Percentiles rank a stretch among this genome's conserved stretches.
phyloP scores from a whole-genome alignment of 306 rosid genomes.

The Mucuna pruriens region DNA sequence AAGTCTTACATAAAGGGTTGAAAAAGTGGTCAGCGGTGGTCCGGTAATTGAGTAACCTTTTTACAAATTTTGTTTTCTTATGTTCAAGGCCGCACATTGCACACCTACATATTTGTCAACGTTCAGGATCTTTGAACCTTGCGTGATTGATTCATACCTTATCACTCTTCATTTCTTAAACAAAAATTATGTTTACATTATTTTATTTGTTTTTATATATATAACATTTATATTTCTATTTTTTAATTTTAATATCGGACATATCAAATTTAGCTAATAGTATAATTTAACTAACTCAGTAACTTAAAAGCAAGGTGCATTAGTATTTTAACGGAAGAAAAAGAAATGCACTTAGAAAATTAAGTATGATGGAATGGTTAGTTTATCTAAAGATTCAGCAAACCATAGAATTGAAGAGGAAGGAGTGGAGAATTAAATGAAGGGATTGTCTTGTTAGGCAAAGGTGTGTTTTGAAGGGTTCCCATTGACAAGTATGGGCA shows the following conservation, averaged over 20 bases:
- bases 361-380: no score
- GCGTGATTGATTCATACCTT: slow-evolving; percentile 22
- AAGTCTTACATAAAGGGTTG: no score
- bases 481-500: neutral
- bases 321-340: no score
- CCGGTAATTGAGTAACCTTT: neutral
- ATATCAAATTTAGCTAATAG: no score
- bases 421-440: neutral
- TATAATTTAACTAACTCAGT: no score
- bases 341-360: no score
- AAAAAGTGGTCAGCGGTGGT: neutral
- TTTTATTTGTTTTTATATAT: no score
- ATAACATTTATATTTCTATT: no score
- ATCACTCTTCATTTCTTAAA: neutral
- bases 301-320: no score
- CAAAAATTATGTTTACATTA: neutral
- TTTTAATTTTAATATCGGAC: no score
- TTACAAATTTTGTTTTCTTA: neutral
- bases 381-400: no score
- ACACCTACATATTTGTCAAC: neutral
- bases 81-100: neutral
- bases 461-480: neutral
- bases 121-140: neutral
- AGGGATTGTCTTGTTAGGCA: slow-evolving; percentile 2
- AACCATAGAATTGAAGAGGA: no score